phyloP scores from a whole-genome alignment of 2,329 filamentous ascomycete genomes.

The Pseudomassariella vexata region DNA sequence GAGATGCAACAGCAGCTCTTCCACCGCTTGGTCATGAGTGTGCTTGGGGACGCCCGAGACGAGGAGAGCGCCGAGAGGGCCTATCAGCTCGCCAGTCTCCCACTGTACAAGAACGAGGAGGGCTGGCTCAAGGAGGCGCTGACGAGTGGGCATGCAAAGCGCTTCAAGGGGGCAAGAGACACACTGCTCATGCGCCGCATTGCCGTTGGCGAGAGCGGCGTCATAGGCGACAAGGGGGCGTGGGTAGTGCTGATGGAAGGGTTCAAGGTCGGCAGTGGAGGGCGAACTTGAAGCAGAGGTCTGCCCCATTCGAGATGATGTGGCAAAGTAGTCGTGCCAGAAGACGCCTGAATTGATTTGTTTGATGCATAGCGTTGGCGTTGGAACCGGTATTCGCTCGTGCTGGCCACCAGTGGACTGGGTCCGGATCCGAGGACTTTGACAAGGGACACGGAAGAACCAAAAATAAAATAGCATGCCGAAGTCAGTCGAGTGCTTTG shows the following conservation, averaged over 20 bases:
- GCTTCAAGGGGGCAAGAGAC: slow-evolving; percentile 61
- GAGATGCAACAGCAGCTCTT: slow-evolving; percentile 59
- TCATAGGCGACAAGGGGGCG: slow-evolving; percentile 37
- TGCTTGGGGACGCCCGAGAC: slow-evolving; percentile 37
- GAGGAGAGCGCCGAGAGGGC: slow-evolving; percentile 47
- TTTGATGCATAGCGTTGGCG: slow-evolving; percentile 24
- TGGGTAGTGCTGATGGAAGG: slow-evolving; percentile 48
- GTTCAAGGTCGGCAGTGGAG: slow-evolving; percentile 38
- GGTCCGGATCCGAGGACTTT: no score
- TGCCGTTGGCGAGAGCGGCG: slow-evolving; percentile 53
- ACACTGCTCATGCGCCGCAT: slow-evolving; percentile 70
- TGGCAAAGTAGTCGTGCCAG: background rate
- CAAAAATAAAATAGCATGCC: no score
- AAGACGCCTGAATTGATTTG: slow-evolving; percentile 7
- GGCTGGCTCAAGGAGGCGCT: slow-evolving; percentile 68
- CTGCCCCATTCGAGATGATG: no score
- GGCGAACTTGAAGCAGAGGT: slow-evolving; percentile 13
- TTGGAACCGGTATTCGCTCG: slow-evolving; percentile 13
- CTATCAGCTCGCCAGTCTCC: slow-evolving; percentile 66
- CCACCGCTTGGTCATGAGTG: slow-evolving; percentile 55
- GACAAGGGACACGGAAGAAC: no score
- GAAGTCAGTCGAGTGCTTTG: no score
- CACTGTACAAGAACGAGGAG: slow-evolving; percentile 67
- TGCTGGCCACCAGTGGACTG: no score
- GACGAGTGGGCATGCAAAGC: slow-evolving; percentile 57